These are phyloP conservation scores for Phoma herbarum DNA, from an alignment of 2,329 filamentous ascomycete species.

Conservation along the genomic window DNA sequence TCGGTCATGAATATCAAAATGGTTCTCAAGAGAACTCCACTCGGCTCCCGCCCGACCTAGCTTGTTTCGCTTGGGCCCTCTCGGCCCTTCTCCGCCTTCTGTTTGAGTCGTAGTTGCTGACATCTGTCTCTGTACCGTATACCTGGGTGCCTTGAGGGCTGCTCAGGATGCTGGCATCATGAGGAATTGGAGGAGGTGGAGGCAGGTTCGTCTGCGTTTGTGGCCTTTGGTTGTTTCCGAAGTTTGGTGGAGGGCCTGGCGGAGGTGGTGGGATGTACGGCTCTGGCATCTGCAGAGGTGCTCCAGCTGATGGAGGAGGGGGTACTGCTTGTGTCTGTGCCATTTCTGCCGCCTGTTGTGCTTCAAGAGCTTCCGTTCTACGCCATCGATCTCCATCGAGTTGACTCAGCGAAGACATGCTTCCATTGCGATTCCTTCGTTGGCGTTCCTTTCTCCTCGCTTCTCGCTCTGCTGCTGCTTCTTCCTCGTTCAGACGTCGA, in stretches of 20 bases:
- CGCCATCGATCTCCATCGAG: conserved; percentile 52
- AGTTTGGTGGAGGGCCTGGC: conserved; percentile 41
- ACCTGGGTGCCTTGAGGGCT: conserved; percentile 47
- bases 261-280: conserved; percentile 43
- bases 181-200: conserved; percentile 49
- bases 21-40: conserved; percentile 51
- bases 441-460: conserved; percentile 60
- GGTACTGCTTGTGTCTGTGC: conserved; percentile 26
- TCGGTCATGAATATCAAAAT: background rate
- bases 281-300: conserved; percentile 42
- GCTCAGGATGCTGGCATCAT: conserved; percentile 45
- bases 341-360: conserved; percentile 46
- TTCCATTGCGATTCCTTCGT: conserved; percentile 49
- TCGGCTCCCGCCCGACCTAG: conserved; percentile 46
- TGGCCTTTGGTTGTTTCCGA: conserved; percentile 11
- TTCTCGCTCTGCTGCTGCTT: conserved; percentile 68
- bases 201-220: conserved; percentile 34
- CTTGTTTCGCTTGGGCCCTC: conserved; percentile 51
- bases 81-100: conserved; percentile 51
- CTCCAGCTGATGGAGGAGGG: conserved; percentile 30
- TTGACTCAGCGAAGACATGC: conserved; percentile 51
- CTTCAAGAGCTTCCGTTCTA: conserved; percentile 50
- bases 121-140: conserved; percentile 51
- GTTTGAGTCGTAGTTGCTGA: conserved; percentile 53
- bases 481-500: conserved; percentile 67